phyloP scores from a whole-genome alignment of 2,329 filamentous ascomycete species.

The Stenocarpella maydis region DNA sequence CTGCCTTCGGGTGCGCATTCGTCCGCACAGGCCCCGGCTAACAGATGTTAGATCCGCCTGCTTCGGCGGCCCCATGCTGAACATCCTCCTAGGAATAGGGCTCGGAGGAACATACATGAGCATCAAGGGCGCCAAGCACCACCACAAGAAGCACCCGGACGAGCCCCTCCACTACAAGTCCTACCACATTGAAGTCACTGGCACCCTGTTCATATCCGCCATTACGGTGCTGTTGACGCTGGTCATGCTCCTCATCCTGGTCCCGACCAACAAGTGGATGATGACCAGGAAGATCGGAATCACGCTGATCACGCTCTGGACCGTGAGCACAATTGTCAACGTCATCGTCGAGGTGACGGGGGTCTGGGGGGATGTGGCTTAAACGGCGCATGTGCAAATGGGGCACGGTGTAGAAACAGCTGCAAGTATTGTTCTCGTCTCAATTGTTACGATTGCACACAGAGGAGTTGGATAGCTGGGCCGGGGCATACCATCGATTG shows the following conservation, averaged over 20 bases:
- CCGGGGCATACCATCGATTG: constrained; percentile 8
- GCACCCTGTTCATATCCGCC: constrained; percentile 84
- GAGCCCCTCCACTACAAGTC: constrained; percentile 72
- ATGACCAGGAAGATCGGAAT: constrained; percentile 85
- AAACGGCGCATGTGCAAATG: neutral
- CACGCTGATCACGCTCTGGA: constrained; percentile 82
- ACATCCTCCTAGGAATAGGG: constrained; percentile 95
- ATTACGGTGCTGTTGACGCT: constrained; percentile 85
- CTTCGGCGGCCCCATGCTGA: constrained; percentile 98
- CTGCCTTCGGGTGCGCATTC: neutral
- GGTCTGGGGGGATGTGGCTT: constrained; percentile 50
- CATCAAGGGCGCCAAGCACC: constrained; percentile 71
- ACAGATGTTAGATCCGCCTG: constrained; percentile 73
- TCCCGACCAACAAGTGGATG: constrained; percentile 87
- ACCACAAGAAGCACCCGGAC: constrained; percentile 72
- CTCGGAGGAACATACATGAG: constrained; percentile 90
- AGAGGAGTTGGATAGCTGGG: neutral
- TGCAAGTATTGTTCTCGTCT: neutral
- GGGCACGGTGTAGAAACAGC: neutral
- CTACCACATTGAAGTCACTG: constrained; percentile 85
- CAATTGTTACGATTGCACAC: neutral
- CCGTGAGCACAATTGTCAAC: constrained; percentile 80
- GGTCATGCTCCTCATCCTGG: constrained; percentile 77
- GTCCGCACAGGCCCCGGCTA: constrained; percentile 35
- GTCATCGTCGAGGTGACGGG: constrained; percentile 79